Evolutionary conservation across 345 rosid genomes (phyloP), one percentile per base, ranked within the genome.

Genomic region (Capsella bursapastoris): DNA sequence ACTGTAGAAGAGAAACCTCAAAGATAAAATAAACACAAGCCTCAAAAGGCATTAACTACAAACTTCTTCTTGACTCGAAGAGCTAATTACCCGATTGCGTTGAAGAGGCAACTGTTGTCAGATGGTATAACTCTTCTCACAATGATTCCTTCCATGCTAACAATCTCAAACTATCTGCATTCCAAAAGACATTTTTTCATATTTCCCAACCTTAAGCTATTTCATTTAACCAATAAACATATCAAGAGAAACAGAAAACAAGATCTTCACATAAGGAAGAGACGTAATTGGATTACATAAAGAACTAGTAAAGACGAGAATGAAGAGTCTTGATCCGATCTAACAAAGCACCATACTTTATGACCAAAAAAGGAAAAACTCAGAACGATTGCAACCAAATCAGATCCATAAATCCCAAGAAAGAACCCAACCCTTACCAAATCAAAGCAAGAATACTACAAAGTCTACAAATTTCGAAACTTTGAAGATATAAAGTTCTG

Each of bases 61-160:
- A 58, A 74, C 25, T 45, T 52, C 50, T 7, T 64, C 22, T 43
- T 32, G 25, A 22, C 27, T 40, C 14, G 51, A 57, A 55, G 59
- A 55, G 59, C 75, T 62, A 2, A 37, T 81, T 84, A 95, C 99
- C 97, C 88, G 16, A 90, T 83, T 51, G 99, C 97, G 76, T 92
- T 95, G 84, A 92, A 95, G 58, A 95, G 92, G 73, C 99, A 95
- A 82, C 97, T 92, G 85, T 95, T 95, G 64, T 95, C 98, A 2
- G 99, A 92, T 52, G 97, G 97, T 72, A 95, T 95, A 35, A 95
- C 91, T 76, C 99, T 87, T 79, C 99, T 89, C 77, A 83, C 79
- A 32, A 90, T 40, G 64, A 78, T 70, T 61, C 96, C 98, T 67
- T 92, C 99, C 80, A 77, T 77, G 2, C 43, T 50, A 4, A 4